Evolutionary conservation across 768 basidiomycete species (phyloP), one percentile per base, ranked within the genome.

Genomic region (Suillus paluster): DNA sequence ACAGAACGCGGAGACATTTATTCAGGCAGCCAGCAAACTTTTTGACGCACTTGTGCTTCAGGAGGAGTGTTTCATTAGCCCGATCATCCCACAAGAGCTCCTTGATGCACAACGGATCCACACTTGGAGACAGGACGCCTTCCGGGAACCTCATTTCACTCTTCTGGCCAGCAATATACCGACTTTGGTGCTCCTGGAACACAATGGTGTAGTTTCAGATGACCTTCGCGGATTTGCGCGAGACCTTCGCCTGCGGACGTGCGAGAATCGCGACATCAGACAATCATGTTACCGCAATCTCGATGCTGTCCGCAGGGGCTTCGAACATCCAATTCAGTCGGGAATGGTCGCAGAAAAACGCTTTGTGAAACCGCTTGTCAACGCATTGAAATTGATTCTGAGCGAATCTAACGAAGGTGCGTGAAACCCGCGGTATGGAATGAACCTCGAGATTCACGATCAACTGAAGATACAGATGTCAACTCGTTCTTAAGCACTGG

Each of bases 261-360:
- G 89, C 67, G 81, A 84, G 62, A 82, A 84, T 55, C 77, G 79
- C 27, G 84, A 85, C n/a, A 93, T 94, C 73, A 85, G 90, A 6
- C 86, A 87, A 68, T 91, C 87, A 1, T 88, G 89, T 36, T 91
- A 90, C 66, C 83, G 88, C 12, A 90, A 93, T 69, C 79, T 94
- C 41, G 88, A 89, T 63, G 83, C 85, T 1, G 85, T 92, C 44
- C 83, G 88, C 48, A 77, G 80, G 63, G 87, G 88, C 0, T 92
- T 94, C 57, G 90, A 91, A 67, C 78, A 81, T 27, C 81, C 84
- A 8, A 77, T 89, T 25, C 82, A 83, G 58, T 79, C 83, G 5
- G 79, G 81, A 52, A 76, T 64, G 66, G 78, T 78, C 61, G 77
- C 79, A 12, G 85, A 85, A n/a, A n/a, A 64, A 78, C 79, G 25